Evolutionary conservation across 1,284 basidiomycete genomes (phyloP), one percentile per base, ranked within the genome.

Genomic region (Ustilago trichophora): DNA sequence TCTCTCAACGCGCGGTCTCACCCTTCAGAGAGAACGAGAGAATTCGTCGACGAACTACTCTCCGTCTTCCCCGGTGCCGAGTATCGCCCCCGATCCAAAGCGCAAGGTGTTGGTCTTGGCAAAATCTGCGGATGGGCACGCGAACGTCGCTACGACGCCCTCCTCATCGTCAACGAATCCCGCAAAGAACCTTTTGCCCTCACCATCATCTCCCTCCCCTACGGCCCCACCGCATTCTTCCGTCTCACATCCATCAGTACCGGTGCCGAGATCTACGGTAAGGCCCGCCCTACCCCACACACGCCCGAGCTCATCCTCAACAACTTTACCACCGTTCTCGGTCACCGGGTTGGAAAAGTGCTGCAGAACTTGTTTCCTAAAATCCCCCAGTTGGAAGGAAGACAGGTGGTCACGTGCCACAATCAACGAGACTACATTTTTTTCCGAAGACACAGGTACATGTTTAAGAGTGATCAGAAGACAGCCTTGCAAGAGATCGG

Each of bases 341-440:
- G 96, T 53, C 91, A 96, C 80, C 88, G 89, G 6, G 89, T 98
- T 52, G 96, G 96, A 9, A 87, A 91, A 26, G 89, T 98, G 84
- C 93, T 98, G 82, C 95, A 97, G 75, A 91, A 91, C 1, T 86
- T 95, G 19, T 98, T 98, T 84, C 96, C 96, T 13, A 91, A 91
- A 13, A 86, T 97, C 67, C 94, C 95, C 0, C 91, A 96, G 82
- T 93, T 98, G 77, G 91, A 95, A 82, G 96, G 96, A 16, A 86
- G 96, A 35, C 96, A 99, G 83, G 94, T 98, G 13, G 93, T 98
- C 4, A 97, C 95, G 2, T 85, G 98, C 24, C 96, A 98, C 82
- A 98, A 98, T 78, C 94, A 98, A 82, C 88, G 96, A 51, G 96
- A 99, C 83, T 99, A 98, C 82, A 84, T 98, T 56, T 99, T 99